Base-by-base conservation (phyloP, 345 rosid species). In the Cardiospermum halicacabum region DNA sequence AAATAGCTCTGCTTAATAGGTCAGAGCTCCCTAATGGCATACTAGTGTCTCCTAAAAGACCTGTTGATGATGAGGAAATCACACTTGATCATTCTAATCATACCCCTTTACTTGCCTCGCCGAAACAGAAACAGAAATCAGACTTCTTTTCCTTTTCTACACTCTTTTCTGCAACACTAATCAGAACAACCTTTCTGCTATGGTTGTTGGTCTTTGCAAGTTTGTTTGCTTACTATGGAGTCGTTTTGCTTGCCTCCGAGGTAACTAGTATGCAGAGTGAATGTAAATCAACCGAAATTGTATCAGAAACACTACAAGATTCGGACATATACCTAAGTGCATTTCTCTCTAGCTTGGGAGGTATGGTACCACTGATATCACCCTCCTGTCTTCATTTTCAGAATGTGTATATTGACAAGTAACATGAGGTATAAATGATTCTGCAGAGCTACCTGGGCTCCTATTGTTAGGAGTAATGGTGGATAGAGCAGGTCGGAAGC, bases 191-290 rank as follows among this genome's bases (percentile, higher is more conserved):
- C 19, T 13, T 73, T 39, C 84, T 84, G n/a, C 65, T 84, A 58
- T 86, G 87, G 89, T 50, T 65, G n/a, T 68, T 84, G 7, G 82
- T 74, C 67, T 78, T 82, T 56, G 87, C 81, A 28, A 82, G 78
- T 77, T 71, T 82, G 7, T 86, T 86, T 60, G 63, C 89, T 2
- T 86, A 86, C 50, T 86, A 84, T 49, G 92, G 89, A 19, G 58
- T 84, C 19, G 74, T 86, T 50, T 62, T 86, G 72, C 75, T 86
- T 55, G 82, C 87, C 37, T 78, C 87, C 30, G 74, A 84, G 76
- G 66, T 86, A 60, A 77, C 72, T 60, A 73, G 67, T 36, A 68
- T 70, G 61, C 60, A 68, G 47, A 76, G 54, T 58, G 65, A 40
- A 28, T 81, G 85, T 37, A 9, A 59, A 58, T n/a, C 63, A 31